Base-by-base conservation (phyloP, 192 early-diverging fungal genomes). In the Coemansia sp. region DNA sequence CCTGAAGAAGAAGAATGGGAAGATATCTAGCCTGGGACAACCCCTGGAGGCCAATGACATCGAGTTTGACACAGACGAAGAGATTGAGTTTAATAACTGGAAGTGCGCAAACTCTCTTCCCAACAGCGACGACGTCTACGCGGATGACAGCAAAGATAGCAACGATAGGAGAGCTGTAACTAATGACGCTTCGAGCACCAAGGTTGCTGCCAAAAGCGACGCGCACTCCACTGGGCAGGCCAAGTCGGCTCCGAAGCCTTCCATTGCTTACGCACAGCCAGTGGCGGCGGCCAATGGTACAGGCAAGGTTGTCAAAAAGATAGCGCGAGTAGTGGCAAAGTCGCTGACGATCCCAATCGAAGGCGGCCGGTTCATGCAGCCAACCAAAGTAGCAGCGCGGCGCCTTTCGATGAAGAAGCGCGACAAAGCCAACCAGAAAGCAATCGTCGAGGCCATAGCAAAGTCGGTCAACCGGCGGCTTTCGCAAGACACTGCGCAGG, bases 71-170 rank as follows among this genome's bases (percentile, higher is more conserved):
- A 62, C 65, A 9, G 70, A 78, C 42, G 76, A 78, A 19, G 76
- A 78, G 37, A 67, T 65, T 11, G 69, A 72, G 52, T 78, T 72
- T 33, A 72, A 69, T 40, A 66, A 68, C 41, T 78, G 76, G 76
- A 72, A 56, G 43, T 56, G 57, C n/a, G 63, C 53, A 4, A 62
- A 68, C 18, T 48, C 63, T 19, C 53, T 68, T 37, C 32, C 56
- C 8, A 53, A 41, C 24, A 54, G 37, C 41, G 37, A 35, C 12
- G 24, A 14, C 57, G 42, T 50, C 39, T 26, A 37, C 39, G 40
- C 29, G 18, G 40, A 42, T 8, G 36, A 56, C 14, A 5, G 24
- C 18, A 8, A 11, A 22, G 11, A 38, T 12, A 14, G 7, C 15
- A 35, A 21, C 33, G 50, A 32, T 36, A 48, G 21, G 7, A 35